phyloP scores from a whole-genome alignment of 2,329 filamentous ascomycete species.

The Aspergillus fructus region DNA sequence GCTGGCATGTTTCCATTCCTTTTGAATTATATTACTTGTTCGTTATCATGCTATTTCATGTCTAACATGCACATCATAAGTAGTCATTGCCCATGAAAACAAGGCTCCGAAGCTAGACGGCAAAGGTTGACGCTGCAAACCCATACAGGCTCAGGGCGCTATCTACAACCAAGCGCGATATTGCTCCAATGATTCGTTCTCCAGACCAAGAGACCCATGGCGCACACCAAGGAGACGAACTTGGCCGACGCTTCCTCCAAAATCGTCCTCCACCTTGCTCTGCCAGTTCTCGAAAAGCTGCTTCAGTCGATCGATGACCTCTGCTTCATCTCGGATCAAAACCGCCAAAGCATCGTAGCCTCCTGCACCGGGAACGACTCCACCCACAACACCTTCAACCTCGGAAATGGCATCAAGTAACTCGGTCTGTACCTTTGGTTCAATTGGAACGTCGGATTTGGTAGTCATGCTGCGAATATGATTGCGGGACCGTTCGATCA shows the following conservation, averaged over 20 bases:
- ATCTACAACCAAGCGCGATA: conserved; percentile 37
- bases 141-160: neutral
- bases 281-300: conserved; percentile 67
- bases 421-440: conserved; percentile 80
- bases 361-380: conserved; percentile 90
- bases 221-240: conserved; percentile 46
- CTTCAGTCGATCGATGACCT: conserved; percentile 61
- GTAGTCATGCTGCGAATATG: conserved; percentile 75
- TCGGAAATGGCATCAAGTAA: conserved; percentile 72
- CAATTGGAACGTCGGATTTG: conserved; percentile 77
- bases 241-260: conserved; percentile 46
- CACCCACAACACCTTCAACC: conserved; percentile 79
- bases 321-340: conserved; percentile 70
- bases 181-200: conserved; percentile 39
- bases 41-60: neutral
- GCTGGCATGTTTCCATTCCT: neutral
- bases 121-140: neutral
- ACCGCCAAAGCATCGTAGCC: conserved; percentile 88
- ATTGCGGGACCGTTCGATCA: conserved; percentile 52
- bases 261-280: conserved; percentile 43
- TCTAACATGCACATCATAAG: conserved; percentile 2
- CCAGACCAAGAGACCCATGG: conserved; percentile 47
- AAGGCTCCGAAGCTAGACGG: neutral
- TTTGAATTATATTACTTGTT: neutral
- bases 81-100: neutral